Percentiles rank a stretch among this genome's conserved stretches.
Conservation (phyloP, 1,284 basidiomycete species). For the Waitea zeae region DNA sequence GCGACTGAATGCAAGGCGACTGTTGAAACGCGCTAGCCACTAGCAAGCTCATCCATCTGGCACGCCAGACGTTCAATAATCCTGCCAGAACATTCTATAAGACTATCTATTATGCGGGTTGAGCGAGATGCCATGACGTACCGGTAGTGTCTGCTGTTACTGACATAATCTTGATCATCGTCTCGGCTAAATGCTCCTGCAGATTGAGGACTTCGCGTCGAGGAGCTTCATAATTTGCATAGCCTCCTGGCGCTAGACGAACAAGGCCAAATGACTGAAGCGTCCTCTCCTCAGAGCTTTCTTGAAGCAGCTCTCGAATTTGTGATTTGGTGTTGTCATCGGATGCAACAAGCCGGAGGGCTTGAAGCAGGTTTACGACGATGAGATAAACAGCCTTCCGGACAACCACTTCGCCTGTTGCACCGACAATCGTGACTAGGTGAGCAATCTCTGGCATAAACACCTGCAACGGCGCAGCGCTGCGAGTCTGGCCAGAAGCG, state of each 20-base stretch:
- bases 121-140: constrained; percentile 15
- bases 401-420: constrained; percentile 54
- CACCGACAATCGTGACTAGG: constrained; percentile 57
- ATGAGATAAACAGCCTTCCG: constrained; percentile 72
- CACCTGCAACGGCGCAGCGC: constrained; percentile 31
- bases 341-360: constrained; percentile 39
- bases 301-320: constrained; percentile 41
- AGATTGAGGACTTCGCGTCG: constrained; percentile 22
- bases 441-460: constrained; percentile 75
- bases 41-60: constrained; percentile 87
- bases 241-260: constrained; percentile 43
- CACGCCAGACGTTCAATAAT: constrained; percentile 81
- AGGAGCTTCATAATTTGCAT: constrained; percentile 20
- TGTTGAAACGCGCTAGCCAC: constrained; percentile 87
- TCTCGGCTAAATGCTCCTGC: constrained; percentile 23
- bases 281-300: constrained; percentile 36
- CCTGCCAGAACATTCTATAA: constrained; percentile 24
- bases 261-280: constrained; percentile 62
- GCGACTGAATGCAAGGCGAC: constrained; percentile 77
- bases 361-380: constrained; percentile 66
- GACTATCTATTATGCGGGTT: constrained; percentile 1
- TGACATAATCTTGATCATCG: constrained; percentile 54
- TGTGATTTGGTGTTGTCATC: constrained; percentile 37
- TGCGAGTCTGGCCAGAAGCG: not conserved
- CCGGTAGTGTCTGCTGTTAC: constrained; percentile 53